These are phyloP conservation scores for Rhynchosporium secalis DNA, from an alignment of 2,329 filamentous ascomycete species.

Conservation along the genomic window DNA sequence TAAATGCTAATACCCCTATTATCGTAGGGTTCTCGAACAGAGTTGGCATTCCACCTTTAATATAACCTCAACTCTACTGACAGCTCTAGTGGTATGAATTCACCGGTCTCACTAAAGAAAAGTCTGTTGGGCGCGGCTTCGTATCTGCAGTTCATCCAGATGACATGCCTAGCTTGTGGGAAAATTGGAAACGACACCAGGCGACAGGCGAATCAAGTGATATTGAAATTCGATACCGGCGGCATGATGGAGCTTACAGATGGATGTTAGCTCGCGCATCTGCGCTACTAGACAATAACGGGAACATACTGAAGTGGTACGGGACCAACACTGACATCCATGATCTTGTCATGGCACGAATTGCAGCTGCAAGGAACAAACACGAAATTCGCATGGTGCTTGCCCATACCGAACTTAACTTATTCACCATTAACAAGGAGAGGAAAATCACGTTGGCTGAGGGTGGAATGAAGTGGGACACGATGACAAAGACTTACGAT, in stretches of 20 bases:
- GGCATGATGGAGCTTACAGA: conserved; percentile 31
- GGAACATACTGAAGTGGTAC: conserved; percentile 33
- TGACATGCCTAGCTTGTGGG: conserved; percentile 22
- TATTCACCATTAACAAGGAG: conserved; percentile 29
- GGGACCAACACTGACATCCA: conserved; percentile 35
- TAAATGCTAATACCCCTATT: too few relatives aligned
- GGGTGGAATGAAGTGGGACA: conserved; percentile 27
- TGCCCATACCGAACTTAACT: conserved; percentile 32
- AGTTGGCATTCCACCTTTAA: conserved; percentile 18
- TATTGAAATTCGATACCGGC: conserved; percentile 30
- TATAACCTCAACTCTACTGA: background rate
- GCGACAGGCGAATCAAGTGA: conserved; percentile 18
- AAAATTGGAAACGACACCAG: conserved; percentile 20
- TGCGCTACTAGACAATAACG: conserved; percentile 20
- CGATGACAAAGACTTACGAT: conserved; percentile 6
- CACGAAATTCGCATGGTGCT: conserved; percentile 32
- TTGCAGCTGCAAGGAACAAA: conserved; percentile 30
- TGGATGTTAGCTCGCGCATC: conserved; percentile 34
- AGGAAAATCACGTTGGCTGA: conserved; percentile 29
- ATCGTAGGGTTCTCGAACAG: conserved; percentile 25
- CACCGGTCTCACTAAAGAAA: conserved; percentile 29
- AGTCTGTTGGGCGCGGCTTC: conserved; percentile 23
- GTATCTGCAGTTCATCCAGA: conserved; percentile 25
- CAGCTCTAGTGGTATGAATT: conserved; percentile 33
- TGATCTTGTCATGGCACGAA: conserved; percentile 31